Percentiles rank a stretch among this genome's conserved stretches.
Conservation (phyloP, 345 rosid species). For the Corchorus capsularis region DNA sequence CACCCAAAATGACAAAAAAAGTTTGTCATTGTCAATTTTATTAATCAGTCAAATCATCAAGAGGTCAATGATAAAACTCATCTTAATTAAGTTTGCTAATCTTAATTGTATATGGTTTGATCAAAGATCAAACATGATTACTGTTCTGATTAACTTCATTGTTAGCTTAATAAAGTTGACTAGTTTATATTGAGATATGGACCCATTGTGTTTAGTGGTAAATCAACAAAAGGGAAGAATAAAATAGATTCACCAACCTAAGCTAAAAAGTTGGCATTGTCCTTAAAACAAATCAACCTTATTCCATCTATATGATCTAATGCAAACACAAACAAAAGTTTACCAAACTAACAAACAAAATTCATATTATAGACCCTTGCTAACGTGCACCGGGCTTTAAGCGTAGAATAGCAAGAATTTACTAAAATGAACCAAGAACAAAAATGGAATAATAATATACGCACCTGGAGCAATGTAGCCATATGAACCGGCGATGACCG, state of each 20-base stretch:
- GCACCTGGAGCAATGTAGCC: slow-evolving; percentile 99
- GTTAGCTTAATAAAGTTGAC: not conserved
- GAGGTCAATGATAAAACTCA: slow-evolving; percentile 9
- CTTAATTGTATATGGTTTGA: not conserved
- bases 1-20: not conserved
- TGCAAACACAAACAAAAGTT: not conserved
- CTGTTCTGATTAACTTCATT: not conserved
- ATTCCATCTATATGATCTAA: not conserved
- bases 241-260: slow-evolving; percentile 17
- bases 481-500: slow-evolving; percentile 98
- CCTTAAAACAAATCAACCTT: not conserved
- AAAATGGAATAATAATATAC: not conserved
- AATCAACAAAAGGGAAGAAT: slow-evolving; percentile 10
- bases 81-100: not conserved
- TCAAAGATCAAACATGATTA: not conserved
- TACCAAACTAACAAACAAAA: slow-evolving; percentile 14
- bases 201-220: not conserved
- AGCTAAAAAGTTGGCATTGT: not conserved
- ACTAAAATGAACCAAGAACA: too few species aligned
- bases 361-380: not conserved
- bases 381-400: not conserved
- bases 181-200: not conserved
- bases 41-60: not conserved
- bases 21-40: not conserved
- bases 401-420: slow-evolving; percentile 13